Evolutionary conservation across 345 rosid species (phyloP), one percentile per base, ranked within the genome.

Genomic region (Citrus sp.): DNA sequence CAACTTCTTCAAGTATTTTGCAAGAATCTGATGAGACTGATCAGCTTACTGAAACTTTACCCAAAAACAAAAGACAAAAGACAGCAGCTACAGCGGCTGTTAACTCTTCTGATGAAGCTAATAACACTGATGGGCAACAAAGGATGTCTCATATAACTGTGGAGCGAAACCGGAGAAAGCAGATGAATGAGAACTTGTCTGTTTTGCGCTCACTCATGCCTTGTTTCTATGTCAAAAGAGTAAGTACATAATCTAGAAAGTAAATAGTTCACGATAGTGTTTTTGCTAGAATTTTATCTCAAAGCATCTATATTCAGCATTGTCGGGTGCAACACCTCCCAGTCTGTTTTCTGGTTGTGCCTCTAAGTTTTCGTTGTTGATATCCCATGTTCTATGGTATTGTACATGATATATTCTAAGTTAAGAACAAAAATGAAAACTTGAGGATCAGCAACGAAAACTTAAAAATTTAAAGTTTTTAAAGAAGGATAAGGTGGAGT

Each of bases 141-240:
- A 85, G 87, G 82, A 80, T 92, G 80, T 92, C 98, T 71, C 99
- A 97, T 77, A 94, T 94, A 22, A 92, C 97, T 3, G 97, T 97
- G 78, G 99, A 97, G 80, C 92, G 98, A 27, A 97, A 97, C 87
- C 90, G 99, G 82, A 85, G 99, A 79, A 97, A 94, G 91, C 98
- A 94, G 83, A 97, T 97, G 99, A 97, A 94, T 77, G 98, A 94
- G 70, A 91, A 94, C 80, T 80, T 97, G 59, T 84, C 93, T 0
- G 96, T 94, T 38, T 85, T 97, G 72, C 88, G 99, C 79, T 92
- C 98, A 5, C 88, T 97, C 55, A 94, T 93, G 98, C 99, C 99
- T 82, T 88, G 96, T 84, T 97, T 97, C 93, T 94, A 97, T 80
- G 97, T 97, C 88, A 97, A 97, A 84, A 90, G 99, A 79, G 99